Percentiles rank a stretch among this genome's conserved stretches.
These are phyloP conservation scores for Hawksworthiomyces lignivorus DNA, from an alignment of 2,329 filamentous ascomycete genomes.

Conservation along the genomic window DNA sequence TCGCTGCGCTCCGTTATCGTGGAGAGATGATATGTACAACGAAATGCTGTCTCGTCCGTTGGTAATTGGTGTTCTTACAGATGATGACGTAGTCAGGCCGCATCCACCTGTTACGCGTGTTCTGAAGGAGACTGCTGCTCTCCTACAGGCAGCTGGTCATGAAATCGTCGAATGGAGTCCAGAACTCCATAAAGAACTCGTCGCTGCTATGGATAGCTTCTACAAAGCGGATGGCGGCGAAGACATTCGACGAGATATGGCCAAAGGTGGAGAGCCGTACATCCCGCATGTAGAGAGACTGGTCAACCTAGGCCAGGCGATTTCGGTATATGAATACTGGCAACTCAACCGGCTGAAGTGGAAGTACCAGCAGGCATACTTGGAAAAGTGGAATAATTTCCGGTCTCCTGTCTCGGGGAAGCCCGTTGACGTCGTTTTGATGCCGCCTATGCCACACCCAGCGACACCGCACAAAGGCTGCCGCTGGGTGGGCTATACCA, in stretches of 20 bases:
- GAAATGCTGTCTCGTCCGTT: conserved; percentile 29
- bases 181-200: conserved; percentile 42
- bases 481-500: conserved; percentile 51
- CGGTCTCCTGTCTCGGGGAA: conserved; percentile 34
- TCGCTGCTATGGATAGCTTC: conserved; percentile 39
- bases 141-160: conserved; percentile 35
- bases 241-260: conserved; percentile 49
- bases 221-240: conserved; percentile 57
- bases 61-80: conserved; percentile 6
- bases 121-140: conserved; percentile 39
- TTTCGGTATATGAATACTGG: conserved; percentile 61
- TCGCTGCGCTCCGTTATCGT: conserved; percentile 60
- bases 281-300: conserved; percentile 52
- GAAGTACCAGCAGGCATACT: conserved; percentile 44
- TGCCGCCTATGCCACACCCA: conserved; percentile 53
- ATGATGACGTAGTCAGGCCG: conserved; percentile 34
- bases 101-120: conserved; percentile 53
- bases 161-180: conserved; percentile 47
- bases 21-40: conserved; percentile 23
- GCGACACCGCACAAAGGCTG: conserved; percentile 36
- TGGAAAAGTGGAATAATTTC: conserved; percentile 49
- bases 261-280: conserved; percentile 48
- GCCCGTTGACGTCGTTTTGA: conserved; percentile 47
- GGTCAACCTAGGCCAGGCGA: conserved; percentile 41
- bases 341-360: conserved; percentile 54